These are phyloP conservation scores for Urtica urens DNA, from an alignment of 306 rosid genomes.

Conservation along the genomic window DNA sequence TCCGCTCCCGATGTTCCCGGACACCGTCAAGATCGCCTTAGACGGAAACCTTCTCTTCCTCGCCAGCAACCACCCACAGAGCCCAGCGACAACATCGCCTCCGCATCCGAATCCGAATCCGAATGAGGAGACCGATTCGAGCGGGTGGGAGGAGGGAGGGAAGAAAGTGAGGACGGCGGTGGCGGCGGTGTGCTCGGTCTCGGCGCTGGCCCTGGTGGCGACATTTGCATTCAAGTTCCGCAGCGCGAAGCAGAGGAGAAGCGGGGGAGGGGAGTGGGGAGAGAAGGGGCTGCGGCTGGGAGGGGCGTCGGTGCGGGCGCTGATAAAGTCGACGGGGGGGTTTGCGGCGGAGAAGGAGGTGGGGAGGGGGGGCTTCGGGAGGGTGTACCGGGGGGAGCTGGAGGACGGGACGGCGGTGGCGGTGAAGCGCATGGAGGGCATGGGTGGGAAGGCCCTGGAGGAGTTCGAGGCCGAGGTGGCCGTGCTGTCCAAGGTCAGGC, in stretches of 20 bases:
- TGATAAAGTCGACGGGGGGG: constrained; percentile 48
- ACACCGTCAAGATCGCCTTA: constrained; percentile 28
- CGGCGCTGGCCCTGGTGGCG: too few relatives aligned
- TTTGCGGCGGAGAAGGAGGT: constrained; percentile 60
- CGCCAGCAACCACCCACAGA: constrained; percentile 29
- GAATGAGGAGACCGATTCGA: too few relatives aligned
- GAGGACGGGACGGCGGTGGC: constrained; percentile 65
- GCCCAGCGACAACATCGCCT: too few relatives aligned
- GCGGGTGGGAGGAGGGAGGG: too few relatives aligned
- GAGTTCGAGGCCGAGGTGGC: constrained; percentile 70
- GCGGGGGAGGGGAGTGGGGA: too few relatives aligned
- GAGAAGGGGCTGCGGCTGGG: too few relatives aligned
- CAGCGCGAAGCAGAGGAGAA: too few relatives aligned
- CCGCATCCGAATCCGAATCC: too few relatives aligned
- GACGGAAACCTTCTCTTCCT: constrained; percentile 44
- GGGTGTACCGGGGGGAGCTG: constrained; percentile 74
- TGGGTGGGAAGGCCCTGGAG: constrained; percentile 50
- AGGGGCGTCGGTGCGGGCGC: constrained; percentile 48
- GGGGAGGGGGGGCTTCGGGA: constrained; percentile 81
- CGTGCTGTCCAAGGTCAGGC: constrained; percentile 75
- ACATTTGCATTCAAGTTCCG: too few relatives aligned
- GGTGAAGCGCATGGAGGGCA: constrained; percentile 78
- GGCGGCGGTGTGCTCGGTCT: too few relatives aligned
- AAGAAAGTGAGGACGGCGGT: too few relatives aligned
- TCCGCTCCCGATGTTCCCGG: constrained; percentile 49